phyloP scores from a whole-genome alignment of 2,329 filamentous ascomycete genomes.

The Colletotrichum liriopes region DNA sequence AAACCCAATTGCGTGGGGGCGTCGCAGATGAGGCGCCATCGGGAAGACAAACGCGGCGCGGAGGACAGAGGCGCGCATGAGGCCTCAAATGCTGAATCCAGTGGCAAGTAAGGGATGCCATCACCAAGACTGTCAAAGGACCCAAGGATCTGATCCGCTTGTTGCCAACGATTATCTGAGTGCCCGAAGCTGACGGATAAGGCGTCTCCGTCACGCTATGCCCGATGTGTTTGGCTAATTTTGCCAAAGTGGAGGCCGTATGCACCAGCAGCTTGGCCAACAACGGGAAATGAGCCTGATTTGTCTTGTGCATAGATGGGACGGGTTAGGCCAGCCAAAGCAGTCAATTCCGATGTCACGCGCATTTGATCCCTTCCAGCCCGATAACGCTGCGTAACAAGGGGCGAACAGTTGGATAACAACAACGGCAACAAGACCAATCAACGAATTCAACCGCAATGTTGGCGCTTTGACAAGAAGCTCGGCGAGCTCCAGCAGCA shows the following conservation, averaged over 20 bases:
- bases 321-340: too few relatives aligned
- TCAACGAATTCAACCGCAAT: too few relatives aligned
- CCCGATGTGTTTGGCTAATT: background rate
- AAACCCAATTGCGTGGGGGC: conserved; percentile 2
- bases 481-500: background rate
- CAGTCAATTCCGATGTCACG: too few relatives aligned
- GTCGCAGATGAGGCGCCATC: background rate
- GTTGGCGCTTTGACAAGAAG: background rate
- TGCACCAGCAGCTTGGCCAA: conserved; percentile 3
- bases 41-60: background rate
- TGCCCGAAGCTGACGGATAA: background rate
- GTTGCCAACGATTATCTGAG: background rate
- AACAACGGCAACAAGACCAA: background rate
- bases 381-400: background rate
- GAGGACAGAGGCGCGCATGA: background rate
- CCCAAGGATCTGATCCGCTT: background rate
- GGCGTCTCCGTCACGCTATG: background rate
- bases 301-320: too few relatives aligned
- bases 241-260: background rate
- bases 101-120: background rate
- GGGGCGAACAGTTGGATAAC: background rate
- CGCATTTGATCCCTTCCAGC: background rate
- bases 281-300: background rate
- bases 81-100: background rate
- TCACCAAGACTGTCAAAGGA: background rate